Percentiles rank a stretch among this genome's conserved stretches.
These are phyloP conservation scores for Eimeria maxima DNA, from an alignment of 169 alveolate species.

Conservation along the genomic window DNA sequence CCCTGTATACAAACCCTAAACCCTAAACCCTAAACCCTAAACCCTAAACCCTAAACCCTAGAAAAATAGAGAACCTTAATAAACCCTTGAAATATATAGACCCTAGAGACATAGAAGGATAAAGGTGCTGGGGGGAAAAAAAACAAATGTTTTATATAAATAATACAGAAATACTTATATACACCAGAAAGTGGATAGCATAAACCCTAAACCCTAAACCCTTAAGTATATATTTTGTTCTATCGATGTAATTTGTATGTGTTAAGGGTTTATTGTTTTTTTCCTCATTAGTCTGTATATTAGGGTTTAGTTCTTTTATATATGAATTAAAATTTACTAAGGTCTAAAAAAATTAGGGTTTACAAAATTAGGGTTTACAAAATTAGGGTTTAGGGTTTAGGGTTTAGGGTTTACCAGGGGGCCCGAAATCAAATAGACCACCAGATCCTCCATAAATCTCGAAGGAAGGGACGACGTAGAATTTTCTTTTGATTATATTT, in stretches of 20 bases:
- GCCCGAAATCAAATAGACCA: conserved; percentile 79
- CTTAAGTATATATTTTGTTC: background rate
- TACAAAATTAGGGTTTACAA: too few species aligned
- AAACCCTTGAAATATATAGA: too few species aligned
- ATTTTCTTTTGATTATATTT: conserved; percentile 88
- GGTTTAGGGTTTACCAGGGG: background rate
- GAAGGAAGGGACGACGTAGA: conserved; percentile 90
- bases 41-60: conserved; percentile 27
- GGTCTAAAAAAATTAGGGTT: too few species aligned
- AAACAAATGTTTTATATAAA: background rate
- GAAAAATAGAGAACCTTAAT: background rate
- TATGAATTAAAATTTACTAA: too few species aligned
- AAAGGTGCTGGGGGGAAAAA: too few species aligned
- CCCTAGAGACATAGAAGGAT: too few species aligned
- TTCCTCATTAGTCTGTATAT: background rate
- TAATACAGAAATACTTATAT: conserved; percentile 49
- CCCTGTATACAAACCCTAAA: conserved; percentile 49
- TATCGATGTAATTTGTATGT: too few species aligned
- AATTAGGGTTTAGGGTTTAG: background rate
- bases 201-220: conserved; percentile 21
- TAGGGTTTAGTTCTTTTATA: too few species aligned
- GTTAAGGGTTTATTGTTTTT: too few species aligned
- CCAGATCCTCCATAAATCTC: conserved; percentile 89
- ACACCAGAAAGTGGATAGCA: background rate
- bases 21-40: conserved; percentile 44